Evolutionary conservation across 2,329 filamentous ascomycete species (phyloP).

Genomic region (Aspergillus sp.): DNA sequence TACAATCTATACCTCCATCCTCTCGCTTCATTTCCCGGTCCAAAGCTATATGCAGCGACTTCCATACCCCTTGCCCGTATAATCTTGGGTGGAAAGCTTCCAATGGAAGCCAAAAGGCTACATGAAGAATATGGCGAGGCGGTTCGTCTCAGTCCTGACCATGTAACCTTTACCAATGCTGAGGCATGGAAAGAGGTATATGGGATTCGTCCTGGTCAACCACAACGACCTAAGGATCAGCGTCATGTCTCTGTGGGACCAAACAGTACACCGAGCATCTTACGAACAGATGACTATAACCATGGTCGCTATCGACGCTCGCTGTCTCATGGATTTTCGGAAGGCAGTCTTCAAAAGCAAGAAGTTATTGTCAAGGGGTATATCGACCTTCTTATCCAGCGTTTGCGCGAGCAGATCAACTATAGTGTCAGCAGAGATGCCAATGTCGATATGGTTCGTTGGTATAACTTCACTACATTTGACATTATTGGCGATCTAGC

Average conservation of each 20-base stretch:
- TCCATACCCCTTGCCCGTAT: conserved; percentile 2
- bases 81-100: conserved; percentile 5
- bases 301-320: conserved; percentile 14
- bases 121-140: conserved; percentile 27
- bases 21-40: conserved; percentile 11
- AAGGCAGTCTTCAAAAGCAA: conserved; percentile 15
- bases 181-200: conserved; percentile 31
- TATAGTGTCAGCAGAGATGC: background rate
- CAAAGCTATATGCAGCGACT: conserved; percentile 4
- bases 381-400: conserved; percentile 12
- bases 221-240: conserved; percentile 7
- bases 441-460: conserved; percentile 4
- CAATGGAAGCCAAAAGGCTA: conserved; percentile 2
- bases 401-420: background rate
- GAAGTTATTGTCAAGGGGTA: conserved; percentile 16
- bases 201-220: conserved; percentile 1
- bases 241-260: conserved; percentile 4
- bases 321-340: conserved; percentile 17
- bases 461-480: conserved; percentile 9
- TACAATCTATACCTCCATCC: conserved; percentile 16
- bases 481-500: conserved; percentile 10
- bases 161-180: conserved; percentile 29
- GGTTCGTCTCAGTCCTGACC: conserved; percentile 28
- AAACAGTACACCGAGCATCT: conserved; percentile 2
- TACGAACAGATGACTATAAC: conserved; percentile 6